Base-by-base conservation (phyloP, 2,329 filamentous ascomycete species). In the Beauveria scarabaeidicola region DNA sequence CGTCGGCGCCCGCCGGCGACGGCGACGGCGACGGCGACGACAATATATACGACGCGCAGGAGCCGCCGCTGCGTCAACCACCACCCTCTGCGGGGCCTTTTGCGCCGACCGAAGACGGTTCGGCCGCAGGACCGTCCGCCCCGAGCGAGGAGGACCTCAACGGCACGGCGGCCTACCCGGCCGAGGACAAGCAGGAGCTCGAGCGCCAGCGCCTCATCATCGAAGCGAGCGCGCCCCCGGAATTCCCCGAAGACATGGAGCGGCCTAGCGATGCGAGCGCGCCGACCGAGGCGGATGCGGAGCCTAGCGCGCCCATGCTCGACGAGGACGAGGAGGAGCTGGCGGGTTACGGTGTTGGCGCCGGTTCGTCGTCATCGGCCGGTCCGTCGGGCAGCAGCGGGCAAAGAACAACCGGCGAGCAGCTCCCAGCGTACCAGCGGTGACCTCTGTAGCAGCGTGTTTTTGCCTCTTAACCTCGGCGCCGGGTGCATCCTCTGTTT, bases 141-240 rank as follows among this genome's bases (percentile, higher is more conserved):
- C 81, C 76, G 2, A 75, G 77, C 0, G 67, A 78, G n/a, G 76
- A 77, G 19, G 77, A 79, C 8, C 55, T 83, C 5, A 67, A 60
- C 19, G 43, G 43, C 8, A 15, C 36, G 23, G 64, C 59, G 10
- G 64, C 65, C 5, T 65, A 71, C 63, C 63, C 69, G 23, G 63
- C 74, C 3, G 89, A 94, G 59, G 92, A 95, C 70, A 94, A 95
- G 70, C 85, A 87, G 65, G 90, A 95, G 69, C 75, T 91, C 7
- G 88, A 92, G 69, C 78, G 85, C 21, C 81, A 76, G 59, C 77
- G 86, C 41, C 71, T 90, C n/a, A 75, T 88, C 61, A 75, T 78
- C 55, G 81, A 88, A 66, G 83, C 82, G 8, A 88, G 86, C 69
- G 82, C 83, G 9, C 87, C 87, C 5, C 80, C 80, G 3, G 77